A percentile compares a stretch with the other conserved stretches of the same genome.
phyloP scores from a whole-genome alignment of 1,284 basidiomycete species.

The Inonotus obliquus region DNA sequence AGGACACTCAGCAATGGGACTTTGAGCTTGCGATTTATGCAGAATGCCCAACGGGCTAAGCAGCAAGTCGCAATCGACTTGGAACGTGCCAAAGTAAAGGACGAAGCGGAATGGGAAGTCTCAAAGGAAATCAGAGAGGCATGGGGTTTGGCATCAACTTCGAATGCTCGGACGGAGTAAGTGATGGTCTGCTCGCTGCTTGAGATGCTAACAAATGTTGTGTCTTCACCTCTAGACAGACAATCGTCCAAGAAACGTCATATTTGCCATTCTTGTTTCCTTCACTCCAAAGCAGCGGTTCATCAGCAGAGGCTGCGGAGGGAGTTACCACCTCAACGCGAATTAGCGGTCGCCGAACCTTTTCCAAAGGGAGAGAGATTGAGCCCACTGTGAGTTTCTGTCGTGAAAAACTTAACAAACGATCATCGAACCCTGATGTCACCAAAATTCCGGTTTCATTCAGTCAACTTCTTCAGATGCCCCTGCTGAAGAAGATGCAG shows the following conservation, averaged over 20 bases:
- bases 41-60: slow-evolving; percentile 59
- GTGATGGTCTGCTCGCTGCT: slow-evolving; percentile 19
- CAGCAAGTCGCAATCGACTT: slow-evolving; percentile 45
- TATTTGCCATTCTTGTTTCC: slow-evolving; percentile 69
- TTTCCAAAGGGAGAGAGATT: slow-evolving; percentile 39
- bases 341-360: slow-evolving; percentile 39
- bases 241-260: slow-evolving; percentile 54
- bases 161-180: slow-evolving; percentile 29
- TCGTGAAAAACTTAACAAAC: neutral
- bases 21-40: slow-evolving; percentile 70
- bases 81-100: slow-evolving; percentile 53
- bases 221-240: slow-evolving; percentile 24
- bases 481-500: neutral
- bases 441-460: neutral
- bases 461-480: neutral
- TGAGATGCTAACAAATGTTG: neutral
- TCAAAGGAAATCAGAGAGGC: slow-evolving; percentile 49
- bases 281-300: slow-evolving; percentile 23
- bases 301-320: slow-evolving; percentile 14
- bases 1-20: slow-evolving; percentile 65
- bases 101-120: slow-evolving; percentile 69
- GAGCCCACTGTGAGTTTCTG: slow-evolving; percentile 18
- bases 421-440: neutral
- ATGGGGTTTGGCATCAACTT: slow-evolving; percentile 41
- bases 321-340: slow-evolving; percentile 21